Evolutionary conservation across 805 yeast genomes (phyloP).

Genomic region (Pichia cephalocereana): DNA sequence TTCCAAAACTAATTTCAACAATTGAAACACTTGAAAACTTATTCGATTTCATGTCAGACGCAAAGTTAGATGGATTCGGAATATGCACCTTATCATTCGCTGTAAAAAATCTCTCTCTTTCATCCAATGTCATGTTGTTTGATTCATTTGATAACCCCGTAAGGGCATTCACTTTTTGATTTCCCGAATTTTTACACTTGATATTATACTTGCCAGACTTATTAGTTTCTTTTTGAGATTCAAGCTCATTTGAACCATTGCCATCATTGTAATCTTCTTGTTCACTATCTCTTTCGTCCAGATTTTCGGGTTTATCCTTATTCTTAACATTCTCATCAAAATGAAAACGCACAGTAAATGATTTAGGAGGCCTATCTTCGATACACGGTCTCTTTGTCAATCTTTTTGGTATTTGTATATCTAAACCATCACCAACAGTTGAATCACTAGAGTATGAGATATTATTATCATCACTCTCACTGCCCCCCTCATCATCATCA

Average conservation of each 20-base stretch:
- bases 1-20: constrained; percentile 37
- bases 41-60: constrained; percentile 8
- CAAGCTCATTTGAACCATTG: neutral
- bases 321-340: constrained; percentile 11
- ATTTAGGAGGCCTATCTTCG: constrained; percentile 27
- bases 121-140: constrained; percentile 1
- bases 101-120: constrained; percentile 10
- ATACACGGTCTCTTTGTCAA: constrained; percentile 17
- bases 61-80: constrained; percentile 13
- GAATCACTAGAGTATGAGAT: too few species aligned
- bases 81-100: constrained; percentile 9
- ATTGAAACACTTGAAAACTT: constrained; percentile 9
- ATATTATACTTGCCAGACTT: too few species aligned
- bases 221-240: neutral
- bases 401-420: constrained; percentile 15
- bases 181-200: neutral
- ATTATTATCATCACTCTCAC: constrained; percentile 2
- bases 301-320: neutral
- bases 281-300: constrained; percentile 1
- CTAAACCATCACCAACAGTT: constrained; percentile 3
- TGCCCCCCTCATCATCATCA: neutral
- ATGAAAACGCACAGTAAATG: constrained; percentile 22
- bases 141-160: constrained; percentile 14
- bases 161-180: constrained; percentile 9
- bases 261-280: neutral